Percentiles rank a stretch among this genome's conserved stretches.
These are phyloP conservation scores for Nicotiana rustica DNA, from an alignment of 305 asterid species.

Conservation along the genomic window DNA sequence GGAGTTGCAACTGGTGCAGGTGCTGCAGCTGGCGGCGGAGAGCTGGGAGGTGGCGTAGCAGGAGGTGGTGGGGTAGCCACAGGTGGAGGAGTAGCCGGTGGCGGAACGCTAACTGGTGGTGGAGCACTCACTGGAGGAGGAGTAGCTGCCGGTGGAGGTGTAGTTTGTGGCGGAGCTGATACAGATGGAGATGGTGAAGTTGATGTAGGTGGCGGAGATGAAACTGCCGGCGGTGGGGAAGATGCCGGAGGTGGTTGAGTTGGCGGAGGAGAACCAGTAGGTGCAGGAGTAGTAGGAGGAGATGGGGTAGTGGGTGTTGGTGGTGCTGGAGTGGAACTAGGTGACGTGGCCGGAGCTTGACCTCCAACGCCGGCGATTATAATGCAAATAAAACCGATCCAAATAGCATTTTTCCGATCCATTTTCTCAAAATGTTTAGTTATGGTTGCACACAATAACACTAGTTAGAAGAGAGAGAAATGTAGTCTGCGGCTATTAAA, in stretches of 20 bases:
- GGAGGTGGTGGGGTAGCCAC: conserved; percentile 50
- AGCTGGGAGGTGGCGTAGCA: conserved; percentile 56
- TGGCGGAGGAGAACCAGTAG: conserved; percentile 35
- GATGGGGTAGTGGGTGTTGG: too few species aligned
- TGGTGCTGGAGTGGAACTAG: too few species aligned
- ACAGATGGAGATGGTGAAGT: conserved; percentile 38
- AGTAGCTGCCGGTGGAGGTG: conserved; percentile 38
- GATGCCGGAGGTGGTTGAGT: conserved; percentile 45
- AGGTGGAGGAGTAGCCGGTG: conserved; percentile 56
- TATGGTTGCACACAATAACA: background rate
- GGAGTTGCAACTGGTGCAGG: conserved; percentile 66
- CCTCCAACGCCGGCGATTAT: too few species aligned
- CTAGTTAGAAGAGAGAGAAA: background rate
- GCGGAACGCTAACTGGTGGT: conserved; percentile 47
- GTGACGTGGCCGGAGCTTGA: too few species aligned
- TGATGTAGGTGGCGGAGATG: conserved; percentile 39
- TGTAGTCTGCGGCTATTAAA: background rate
- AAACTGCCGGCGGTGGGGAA: conserved; percentile 49
- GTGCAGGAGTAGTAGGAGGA: too few species aligned
- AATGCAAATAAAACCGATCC: conserved; percentile 46
- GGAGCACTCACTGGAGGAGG: conserved; percentile 42
- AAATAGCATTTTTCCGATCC: conserved; percentile 45
- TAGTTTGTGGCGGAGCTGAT: conserved; percentile 41
- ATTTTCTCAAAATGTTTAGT: conserved; percentile 37
- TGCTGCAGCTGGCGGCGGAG: conserved; percentile 60